Percentiles rank a stretch among this genome's conserved stretches.
Conservation (phyloP, 495 filamentous ascomycete genomes). For the Penicillium dipodomyicola region DNA sequence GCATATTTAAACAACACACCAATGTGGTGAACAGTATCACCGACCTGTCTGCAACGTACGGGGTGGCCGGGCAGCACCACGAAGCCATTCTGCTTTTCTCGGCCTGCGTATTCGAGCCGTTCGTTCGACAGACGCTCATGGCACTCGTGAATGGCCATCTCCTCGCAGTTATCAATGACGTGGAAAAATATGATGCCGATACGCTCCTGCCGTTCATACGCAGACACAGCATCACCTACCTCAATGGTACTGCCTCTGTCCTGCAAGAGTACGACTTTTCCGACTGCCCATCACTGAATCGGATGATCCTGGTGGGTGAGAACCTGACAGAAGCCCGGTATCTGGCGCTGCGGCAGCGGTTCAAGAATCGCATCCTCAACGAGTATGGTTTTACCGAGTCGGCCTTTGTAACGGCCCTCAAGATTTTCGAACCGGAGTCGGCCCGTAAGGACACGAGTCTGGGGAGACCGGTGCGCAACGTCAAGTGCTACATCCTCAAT, state of each 20-base stretch:
- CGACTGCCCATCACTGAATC: background rate
- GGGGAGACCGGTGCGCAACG: background rate
- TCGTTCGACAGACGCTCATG: background rate
- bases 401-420: background rate
- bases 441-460: background rate
- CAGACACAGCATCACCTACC: background rate
- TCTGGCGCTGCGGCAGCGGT: background rate
- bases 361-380: constrained; percentile 1
- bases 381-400: constrained; percentile 1
- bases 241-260: constrained; percentile 1
- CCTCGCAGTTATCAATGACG: background rate
- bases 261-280: constrained; percentile 1
- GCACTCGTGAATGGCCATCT: constrained; percentile 2
- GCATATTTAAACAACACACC: background rate
- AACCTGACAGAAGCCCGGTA: background rate
- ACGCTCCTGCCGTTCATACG: background rate
- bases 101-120: constrained; percentile 1
- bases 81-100: constrained; percentile 2
- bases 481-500: constrained; percentile 2
- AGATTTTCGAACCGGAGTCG: background rate
- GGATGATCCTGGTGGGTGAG: background rate
- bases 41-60: background rate
- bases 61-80: background rate
- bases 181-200: background rate
- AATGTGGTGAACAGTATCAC: constrained; percentile 3